Base-by-base conservation (phyloP, 2,329 filamentous ascomycete species). In the Endothia cerciana region DNA sequence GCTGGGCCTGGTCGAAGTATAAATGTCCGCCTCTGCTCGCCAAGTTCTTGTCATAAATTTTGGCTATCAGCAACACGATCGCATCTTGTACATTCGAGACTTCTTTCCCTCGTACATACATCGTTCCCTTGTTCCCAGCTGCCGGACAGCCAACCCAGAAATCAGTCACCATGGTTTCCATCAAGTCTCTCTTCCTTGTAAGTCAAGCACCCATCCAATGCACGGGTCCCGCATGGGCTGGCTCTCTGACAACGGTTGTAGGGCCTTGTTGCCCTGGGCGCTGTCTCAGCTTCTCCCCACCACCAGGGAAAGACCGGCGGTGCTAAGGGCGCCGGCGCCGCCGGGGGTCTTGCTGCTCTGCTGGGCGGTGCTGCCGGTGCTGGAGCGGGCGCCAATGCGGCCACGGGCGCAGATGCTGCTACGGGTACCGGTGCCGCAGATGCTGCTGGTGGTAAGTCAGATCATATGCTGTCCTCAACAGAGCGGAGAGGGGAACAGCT, bases 141-240 rank as follows among this genome's bases (percentile, higher is more conserved):
- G 55, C 55, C 55, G 55, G 55, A 38, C 55, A 58, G 55, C 55
- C 41, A 13, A 38, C 19, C 41, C 5, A 58, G 3, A 53, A 30
- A 63, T 22, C 47, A n/a, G 30, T 60, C 47, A 62, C 17, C 7
- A 62, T 62, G 60, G 60, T 62, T 43, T 62, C 47, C n/a, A 22
- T 62, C 60, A 62, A 62, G 60, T 62, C 60, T 25, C 22, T 62
- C 38, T 55, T 62, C 40, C 38, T 62, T 22, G 60, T 62, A 45
- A 45, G 60, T 62, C 36, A 2, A 2, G 6, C 1, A 30, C 22
- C 22, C 36, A 13, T 25, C 15, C 17, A 8, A 15, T 28, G n/a
- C 55, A 38, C 5, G 22, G 10, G 2, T 17, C n/a, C 15, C 41
- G 15, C 15, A 2, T 25, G n/a, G 5, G 2, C n/a, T 25, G 6